Conservation (phyloP, 768 basidiomycete genomes). For the Naganishia antarctica region DNA sequence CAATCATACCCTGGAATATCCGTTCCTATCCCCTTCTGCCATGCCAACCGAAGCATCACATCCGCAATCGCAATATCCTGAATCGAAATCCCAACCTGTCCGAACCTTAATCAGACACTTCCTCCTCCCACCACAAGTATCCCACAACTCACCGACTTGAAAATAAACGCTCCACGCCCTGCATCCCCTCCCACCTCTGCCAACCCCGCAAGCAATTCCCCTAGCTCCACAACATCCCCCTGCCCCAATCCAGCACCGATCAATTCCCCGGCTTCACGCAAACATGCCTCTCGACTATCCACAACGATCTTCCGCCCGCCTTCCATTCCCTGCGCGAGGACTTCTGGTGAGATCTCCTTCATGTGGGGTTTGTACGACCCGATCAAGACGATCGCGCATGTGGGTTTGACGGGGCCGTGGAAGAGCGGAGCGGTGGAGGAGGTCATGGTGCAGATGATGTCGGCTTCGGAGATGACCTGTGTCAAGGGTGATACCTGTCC, state of each 20-base stretch:
- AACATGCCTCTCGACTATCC: slow-evolving; percentile 67
- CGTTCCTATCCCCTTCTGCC: slow-evolving; percentile 57
- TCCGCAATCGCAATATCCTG: slow-evolving; percentile 79
- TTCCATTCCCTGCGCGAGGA: slow-evolving; percentile 60
- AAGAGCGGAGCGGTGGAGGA: slow-evolving; percentile 68
- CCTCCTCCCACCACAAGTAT: neutral
- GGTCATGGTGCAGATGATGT: slow-evolving; percentile 72
- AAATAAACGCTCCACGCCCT: slow-evolving; percentile 62
- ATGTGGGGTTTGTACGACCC: slow-evolving; percentile 78
- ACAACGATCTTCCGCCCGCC: slow-evolving; percentile 63
- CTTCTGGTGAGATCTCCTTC: slow-evolving; percentile 64
- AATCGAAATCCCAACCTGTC: slow-evolving; percentile 62
- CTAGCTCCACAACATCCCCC: slow-evolving; percentile 62
- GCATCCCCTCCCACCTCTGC: neutral
- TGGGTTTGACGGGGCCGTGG: slow-evolving; percentile 50
- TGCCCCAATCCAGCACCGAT: slow-evolving; percentile 55
- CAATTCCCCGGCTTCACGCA: slow-evolving; percentile 76
- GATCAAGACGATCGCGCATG: slow-evolving; percentile 63
- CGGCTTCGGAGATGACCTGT: slow-evolving; percentile 44
- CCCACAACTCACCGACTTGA: slow-evolving; percentile 65
- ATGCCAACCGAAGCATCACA: slow-evolving; percentile 63
- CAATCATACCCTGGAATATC: slow-evolving; percentile 54
- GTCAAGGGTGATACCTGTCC: neutral
- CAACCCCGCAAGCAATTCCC: slow-evolving; percentile 55
- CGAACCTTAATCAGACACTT: slow-evolving; percentile 3